Evolutionary conservation across 805 yeast genomes (phyloP), one percentile per base, ranked within the genome.

Genomic region (Ogataea pini): DNA sequence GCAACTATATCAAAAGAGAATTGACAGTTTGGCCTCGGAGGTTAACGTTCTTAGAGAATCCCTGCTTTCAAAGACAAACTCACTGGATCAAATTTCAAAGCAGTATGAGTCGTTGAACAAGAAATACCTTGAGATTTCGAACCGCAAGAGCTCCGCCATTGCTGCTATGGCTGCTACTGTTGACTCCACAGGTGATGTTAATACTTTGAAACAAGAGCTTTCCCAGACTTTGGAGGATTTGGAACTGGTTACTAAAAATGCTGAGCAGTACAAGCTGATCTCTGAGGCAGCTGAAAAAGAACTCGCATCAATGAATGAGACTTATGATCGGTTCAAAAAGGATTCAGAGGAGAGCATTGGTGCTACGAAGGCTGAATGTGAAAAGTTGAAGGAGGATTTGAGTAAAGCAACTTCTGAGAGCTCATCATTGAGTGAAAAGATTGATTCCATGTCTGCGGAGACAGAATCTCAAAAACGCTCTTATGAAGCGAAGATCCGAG

Each of bases 251-350:
- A 78, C 78, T 54, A 70, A 76, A n/a, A 81, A 77, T 57, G 75
- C 79, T 8, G 73, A 73, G n/a, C 83, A 85, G 55, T 78, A 83
- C 61, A 79, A 82, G 48, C 71, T 70, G n/a, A 74, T 88, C 34
- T 82, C 90, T 0, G 67, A 68, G 44, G 80, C 86, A 12, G 80
- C 89, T 3, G 95, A 88, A 59, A 79, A 77, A 44, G 81, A 90
- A 4, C 70, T 88, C 32, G 65, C 69, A 32, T 71, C 75, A 39
- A 70, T 87, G 50, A 81, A 79, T 24, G 68, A 70, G 17, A 71
- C 83, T 1, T 85, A 77, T 60, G 88, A 76, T 42, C 65, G 65
- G 40, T 75, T 65, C 52, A 76, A 73, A 52, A 49, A 52, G 2
- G 47, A 69, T 44, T 39, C 64, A 2, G 65, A 63, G 32, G 58